A percentile compares a stretch with the other conserved stretches of the same genome.
Conservation (phyloP, 208 protist genomes). For the Tritrichomonas foetus region DNA sequence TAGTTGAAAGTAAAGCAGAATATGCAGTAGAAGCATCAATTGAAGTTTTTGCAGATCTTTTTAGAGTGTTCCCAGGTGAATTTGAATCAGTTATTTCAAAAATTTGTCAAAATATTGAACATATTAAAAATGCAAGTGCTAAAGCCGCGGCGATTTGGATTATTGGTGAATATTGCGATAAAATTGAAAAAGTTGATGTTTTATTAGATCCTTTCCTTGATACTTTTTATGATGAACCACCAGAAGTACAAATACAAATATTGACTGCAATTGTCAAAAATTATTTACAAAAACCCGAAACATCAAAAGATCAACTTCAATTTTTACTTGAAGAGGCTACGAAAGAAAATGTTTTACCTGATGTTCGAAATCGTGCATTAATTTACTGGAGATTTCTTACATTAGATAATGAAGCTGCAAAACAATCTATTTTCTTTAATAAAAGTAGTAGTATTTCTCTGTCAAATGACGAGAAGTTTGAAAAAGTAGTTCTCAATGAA, state of each 20-base stretch:
- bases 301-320: background rate
- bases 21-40: constrained; percentile 87
- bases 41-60: constrained; percentile 87
- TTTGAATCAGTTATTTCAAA: constrained; percentile 47
- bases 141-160: constrained; percentile 9
- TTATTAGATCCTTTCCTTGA: constrained; percentile 69
- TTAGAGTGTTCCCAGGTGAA: constrained; percentile 80
- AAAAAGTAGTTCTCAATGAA: background rate
- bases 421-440: background rate
- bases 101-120: constrained; percentile 80
- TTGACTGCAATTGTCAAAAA: constrained; percentile 19
- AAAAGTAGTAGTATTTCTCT: background rate
- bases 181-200: constrained; percentile 80
- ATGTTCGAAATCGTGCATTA: background rate
- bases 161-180: constrained; percentile 77
- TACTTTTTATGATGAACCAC: constrained; percentile 12
- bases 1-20: constrained; percentile 76
- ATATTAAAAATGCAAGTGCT: background rate
- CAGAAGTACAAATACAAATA: constrained; percentile 18
- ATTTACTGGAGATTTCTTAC: constrained; percentile 39
- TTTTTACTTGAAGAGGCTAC: background rate
- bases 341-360: background rate
- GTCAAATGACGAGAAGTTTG: background rate
- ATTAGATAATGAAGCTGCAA: background rate
- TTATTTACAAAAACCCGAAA: background rate